These are phyloP conservation scores for Yarrowia bubula DNA, from an alignment of 805 yeast species.

Conservation along the genomic window DNA sequence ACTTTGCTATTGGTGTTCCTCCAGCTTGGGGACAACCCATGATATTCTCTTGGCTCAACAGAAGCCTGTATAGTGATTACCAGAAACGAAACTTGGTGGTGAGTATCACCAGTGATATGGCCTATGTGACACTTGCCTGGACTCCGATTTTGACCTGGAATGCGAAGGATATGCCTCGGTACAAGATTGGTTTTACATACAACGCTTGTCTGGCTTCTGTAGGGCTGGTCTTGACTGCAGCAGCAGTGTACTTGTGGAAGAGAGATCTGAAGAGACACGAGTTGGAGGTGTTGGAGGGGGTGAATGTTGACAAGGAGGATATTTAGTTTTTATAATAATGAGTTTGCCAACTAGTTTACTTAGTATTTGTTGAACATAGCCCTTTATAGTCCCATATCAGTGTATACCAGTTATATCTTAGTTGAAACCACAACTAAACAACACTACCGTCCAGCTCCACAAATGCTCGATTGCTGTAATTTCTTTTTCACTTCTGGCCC, in stretches of 20 bases:
- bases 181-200: background rate
- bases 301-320: background rate
- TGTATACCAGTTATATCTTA: too few relatives aligned
- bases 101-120: background rate
- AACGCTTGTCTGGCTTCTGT: constrained; percentile 5
- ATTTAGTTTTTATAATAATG: too few relatives aligned
- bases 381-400: too few relatives aligned
- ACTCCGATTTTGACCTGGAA: background rate
- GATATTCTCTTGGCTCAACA: constrained; percentile 6
- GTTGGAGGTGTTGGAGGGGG: background rate
- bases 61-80: background rate
- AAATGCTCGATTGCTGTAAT: too few relatives aligned
- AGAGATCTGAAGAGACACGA: background rate
- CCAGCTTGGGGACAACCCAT: constrained; percentile 10
- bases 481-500: background rate
- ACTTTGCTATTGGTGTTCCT: constrained; percentile 7
- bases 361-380: too few relatives aligned
- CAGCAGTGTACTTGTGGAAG: background rate
- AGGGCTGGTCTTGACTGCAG: background rate
- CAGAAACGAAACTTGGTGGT: background rate
- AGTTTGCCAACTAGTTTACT: too few relatives aligned
- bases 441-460: too few relatives aligned
- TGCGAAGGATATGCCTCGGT: constrained; percentile 2
- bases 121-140: background rate
- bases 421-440: too few relatives aligned